Conservation (phyloP, 2,329 filamentous ascomycete genomes). For the Aspergillus piperis region DNA sequence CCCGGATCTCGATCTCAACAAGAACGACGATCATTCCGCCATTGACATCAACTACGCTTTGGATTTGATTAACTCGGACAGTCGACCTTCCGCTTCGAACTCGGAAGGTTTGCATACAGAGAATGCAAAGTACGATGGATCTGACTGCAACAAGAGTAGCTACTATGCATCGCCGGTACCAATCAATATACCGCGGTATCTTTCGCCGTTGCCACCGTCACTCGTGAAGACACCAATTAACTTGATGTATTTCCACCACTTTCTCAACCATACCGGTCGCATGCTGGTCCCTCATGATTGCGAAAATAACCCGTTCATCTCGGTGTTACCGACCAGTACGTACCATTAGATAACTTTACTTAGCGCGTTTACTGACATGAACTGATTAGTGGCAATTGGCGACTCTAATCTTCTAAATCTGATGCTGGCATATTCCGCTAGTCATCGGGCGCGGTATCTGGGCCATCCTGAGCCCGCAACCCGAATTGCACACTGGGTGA, state of each 20-base stretch:
- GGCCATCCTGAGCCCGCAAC: constrained; percentile 72
- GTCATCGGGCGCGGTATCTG: constrained; percentile 73
- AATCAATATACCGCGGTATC: constrained; percentile 61
- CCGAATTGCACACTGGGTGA: constrained; percentile 78
- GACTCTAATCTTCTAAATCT: constrained; percentile 68
- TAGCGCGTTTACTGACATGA: constrained; percentile 38
- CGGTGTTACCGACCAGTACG: constrained; percentile 63
- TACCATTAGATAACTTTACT: constrained; percentile 8
- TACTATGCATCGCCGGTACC: constrained; percentile 72
- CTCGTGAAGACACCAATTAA: constrained; percentile 77
- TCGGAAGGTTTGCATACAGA: constrained; percentile 5
- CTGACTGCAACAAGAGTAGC: constrained; percentile 59
- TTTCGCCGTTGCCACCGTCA: constrained; percentile 58
- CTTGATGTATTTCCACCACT: constrained; percentile 71
- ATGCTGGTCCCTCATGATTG: constrained; percentile 65
- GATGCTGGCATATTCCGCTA: constrained; percentile 80
- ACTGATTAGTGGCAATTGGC: constrained; percentile 46
- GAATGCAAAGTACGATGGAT: constrained; percentile 27
- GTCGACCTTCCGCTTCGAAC: constrained; percentile 10
- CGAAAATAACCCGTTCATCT: constrained; percentile 61
- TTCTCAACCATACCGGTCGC: constrained; percentile 77
- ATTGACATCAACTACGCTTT: constrained; percentile 55
- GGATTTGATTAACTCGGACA: constrained; percentile 28
- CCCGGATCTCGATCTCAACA: constrained; percentile 68
- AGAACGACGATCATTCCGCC: constrained; percentile 70